Evolutionary conservation across 139 green algal species (phyloP).

Genomic region (Nannochloris sp.): DNA sequence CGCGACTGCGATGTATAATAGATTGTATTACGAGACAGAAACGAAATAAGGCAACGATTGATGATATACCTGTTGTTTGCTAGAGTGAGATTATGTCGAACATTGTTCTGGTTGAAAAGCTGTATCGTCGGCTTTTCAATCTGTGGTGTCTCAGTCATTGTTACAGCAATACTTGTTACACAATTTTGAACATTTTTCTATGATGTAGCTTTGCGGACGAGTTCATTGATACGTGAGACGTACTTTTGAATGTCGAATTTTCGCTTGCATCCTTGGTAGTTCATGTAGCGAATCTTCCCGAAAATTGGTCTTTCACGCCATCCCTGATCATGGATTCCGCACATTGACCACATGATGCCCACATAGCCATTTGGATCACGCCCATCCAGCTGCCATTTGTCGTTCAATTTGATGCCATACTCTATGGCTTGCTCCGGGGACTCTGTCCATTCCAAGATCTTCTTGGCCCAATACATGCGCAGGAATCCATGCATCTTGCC

Average conservation of each 20-base stretch:
- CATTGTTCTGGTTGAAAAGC: neutral
- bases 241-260: slow-evolving; percentile 91
- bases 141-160: too few relatives aligned
- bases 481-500: slow-evolving; percentile 99
- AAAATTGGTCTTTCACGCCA: slow-evolving; percentile 90
- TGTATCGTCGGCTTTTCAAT: neutral
- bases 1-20: slow-evolving; percentile 17
- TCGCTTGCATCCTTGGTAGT: slow-evolving; percentile 87
- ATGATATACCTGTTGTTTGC: slow-evolving; percentile 2
- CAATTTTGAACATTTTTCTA: neutral
- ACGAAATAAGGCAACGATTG: neutral
- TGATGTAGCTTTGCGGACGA: neutral
- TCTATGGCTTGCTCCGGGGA: slow-evolving; percentile 72
- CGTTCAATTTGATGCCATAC: slow-evolving; percentile 79
- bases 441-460: slow-evolving; percentile 92
- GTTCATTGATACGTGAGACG: slow-evolving; percentile 24
- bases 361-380: slow-evolving; percentile 83
- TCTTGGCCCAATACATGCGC: slow-evolving; percentile 98
- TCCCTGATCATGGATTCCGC: slow-evolving; percentile 87
- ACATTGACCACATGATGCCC: slow-evolving; percentile 90
- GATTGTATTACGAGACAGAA: neutral
- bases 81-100: neutral
- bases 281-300: slow-evolving; percentile 97
- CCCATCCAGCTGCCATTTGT: slow-evolving; percentile 79
- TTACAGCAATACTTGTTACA: neutral